Base-by-base conservation (phyloP, 129 eudicot genomes). In the Sambucus nigra region DNA sequence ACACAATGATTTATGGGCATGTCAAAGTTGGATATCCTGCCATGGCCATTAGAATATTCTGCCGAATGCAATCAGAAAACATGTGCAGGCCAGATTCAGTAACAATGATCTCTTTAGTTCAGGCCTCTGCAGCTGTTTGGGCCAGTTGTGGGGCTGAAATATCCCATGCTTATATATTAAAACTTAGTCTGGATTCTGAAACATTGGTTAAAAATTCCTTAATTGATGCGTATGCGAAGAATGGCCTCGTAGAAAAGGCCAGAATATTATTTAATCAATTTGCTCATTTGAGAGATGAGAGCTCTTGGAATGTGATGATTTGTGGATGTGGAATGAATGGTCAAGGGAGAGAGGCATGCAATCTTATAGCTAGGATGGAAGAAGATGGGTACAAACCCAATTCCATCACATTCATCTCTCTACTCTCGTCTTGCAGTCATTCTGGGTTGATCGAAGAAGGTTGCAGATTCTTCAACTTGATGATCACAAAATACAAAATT, bases 271-370 rank as follows among this genome's bases (percentile, higher is more conserved):
- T 70, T 65, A 58, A 14, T 33, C 55, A 61, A 45, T 29, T 52
- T 2, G 66, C 61, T 66, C 64, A 53, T 19, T 33, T 16, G 16
- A 66, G 45, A 65, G 73, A 70, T 60, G 61, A 49, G 56, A 69
- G 67, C 59, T 70, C 77, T 2, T 76, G 77, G 73, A 76, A 66
- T 51, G 63, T 69, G 53, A 75, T 75, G 81, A 75, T 75, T 21
- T 49, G 69, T 22, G 81, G 76, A 64, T 65, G 44, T 22, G 76
- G 81, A 53, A 59, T 75, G 76, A 75, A 69, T 14, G 72, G 81
- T 21, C 66, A 49, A 65, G 76, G 81, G 49, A 49, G 23, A 21
- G 64, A 75, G 28, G 69, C 72, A 9, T 44, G 73, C 55, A 51
- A 69, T 57, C 69, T 75, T 64, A 56, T 75, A 25, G 9, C 41